A percentile compares a stretch with the other conserved stretches of the same genome.
These are phyloP conservation scores for Catharanthus roseus DNA, from an alignment of 257 asterid genomes.

Conservation along the genomic window DNA sequence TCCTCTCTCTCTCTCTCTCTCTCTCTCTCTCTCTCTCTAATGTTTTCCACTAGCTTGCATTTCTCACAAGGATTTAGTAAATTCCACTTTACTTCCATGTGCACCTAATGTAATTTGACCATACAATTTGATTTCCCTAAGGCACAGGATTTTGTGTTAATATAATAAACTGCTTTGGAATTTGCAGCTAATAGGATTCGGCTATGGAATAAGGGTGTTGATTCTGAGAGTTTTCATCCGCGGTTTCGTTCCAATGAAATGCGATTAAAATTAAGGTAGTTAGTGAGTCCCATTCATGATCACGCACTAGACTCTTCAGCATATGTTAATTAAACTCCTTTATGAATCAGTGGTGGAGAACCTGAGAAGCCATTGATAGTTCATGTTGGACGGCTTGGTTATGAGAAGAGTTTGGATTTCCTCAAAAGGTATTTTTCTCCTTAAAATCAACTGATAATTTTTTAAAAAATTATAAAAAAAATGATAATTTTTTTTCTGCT, in stretches of 20 bases:
- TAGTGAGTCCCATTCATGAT: conserved; percentile 7
- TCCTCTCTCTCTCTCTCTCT: too few species aligned
- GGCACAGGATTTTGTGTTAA: neutral
- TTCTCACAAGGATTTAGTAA: neutral
- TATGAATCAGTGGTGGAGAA: conserved; percentile 59
- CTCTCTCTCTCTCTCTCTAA: too few species aligned
- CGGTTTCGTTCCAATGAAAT: conserved; percentile 57
- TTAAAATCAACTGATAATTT: neutral
- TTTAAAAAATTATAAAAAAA: too few species aligned
- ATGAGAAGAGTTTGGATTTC: conserved; percentile 91
- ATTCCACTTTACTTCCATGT: neutral
- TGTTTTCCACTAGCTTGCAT: neutral
- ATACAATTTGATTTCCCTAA: neutral
- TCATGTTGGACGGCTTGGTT: conserved; percentile 92
- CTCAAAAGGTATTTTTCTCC: conserved; percentile 51
- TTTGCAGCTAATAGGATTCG: conserved; percentile 70
- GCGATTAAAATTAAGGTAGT: conserved; percentile 68
- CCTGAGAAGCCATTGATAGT: conserved; percentile 84
- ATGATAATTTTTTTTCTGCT: too few species aligned
- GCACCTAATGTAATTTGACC: neutral
- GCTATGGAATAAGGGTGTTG: conserved; percentile 96
- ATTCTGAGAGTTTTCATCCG: conserved; percentile 90
- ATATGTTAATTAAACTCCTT: conserved; percentile 18
- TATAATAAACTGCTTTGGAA: conserved; percentile 1
- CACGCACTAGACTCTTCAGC: neutral